phyloP scores from a whole-genome alignment of 352 stramenopile species.

The Globisporangium viniferum region DNA sequence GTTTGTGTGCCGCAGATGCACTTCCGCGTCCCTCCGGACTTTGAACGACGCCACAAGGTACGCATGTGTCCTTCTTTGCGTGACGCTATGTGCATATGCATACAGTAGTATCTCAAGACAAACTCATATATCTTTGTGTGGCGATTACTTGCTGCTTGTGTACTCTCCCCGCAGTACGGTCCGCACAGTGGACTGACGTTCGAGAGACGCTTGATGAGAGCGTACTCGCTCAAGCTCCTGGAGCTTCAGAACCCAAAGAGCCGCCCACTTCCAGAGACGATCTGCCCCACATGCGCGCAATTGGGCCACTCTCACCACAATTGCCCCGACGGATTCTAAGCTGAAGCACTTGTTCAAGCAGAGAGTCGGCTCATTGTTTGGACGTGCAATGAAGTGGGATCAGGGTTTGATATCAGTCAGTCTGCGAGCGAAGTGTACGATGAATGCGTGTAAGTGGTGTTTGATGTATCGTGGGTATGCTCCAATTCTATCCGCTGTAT shows the following conservation, averaged over 20 bases:
- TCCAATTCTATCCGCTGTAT: too few relatives aligned
- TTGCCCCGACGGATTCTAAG: conserved; percentile 60
- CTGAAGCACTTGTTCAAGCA: too few relatives aligned
- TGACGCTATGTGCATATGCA: not conserved
- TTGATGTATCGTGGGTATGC: too few relatives aligned
- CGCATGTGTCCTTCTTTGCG: not conserved
- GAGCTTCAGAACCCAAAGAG: conserved; percentile 23
- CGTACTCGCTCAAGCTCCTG: conserved; percentile 55
- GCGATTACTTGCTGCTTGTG: not conserved
- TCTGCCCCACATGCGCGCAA: conserved; percentile 53
- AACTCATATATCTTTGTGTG: not conserved
- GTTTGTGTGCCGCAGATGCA: conserved; percentile 31
- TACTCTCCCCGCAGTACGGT: conserved; percentile 37
- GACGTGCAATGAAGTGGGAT: too few relatives aligned
- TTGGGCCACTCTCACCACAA: conserved; percentile 45
- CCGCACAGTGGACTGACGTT: conserved; percentile 60
- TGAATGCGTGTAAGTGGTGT: too few relatives aligned
- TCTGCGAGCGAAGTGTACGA: too few relatives aligned
- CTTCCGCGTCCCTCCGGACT: conserved; percentile 40
- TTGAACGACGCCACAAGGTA: conserved; percentile 50
- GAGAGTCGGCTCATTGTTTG: too few relatives aligned
- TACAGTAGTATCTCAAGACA: not conserved
- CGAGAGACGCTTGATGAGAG: conserved; percentile 47
- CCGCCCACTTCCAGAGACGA: conserved; percentile 21
- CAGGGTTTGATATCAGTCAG: too few relatives aligned